Evolutionary conservation across 1,284 basidiomycete genomes (phyloP).

Genomic region (Ceraceosorus guamensis): DNA sequence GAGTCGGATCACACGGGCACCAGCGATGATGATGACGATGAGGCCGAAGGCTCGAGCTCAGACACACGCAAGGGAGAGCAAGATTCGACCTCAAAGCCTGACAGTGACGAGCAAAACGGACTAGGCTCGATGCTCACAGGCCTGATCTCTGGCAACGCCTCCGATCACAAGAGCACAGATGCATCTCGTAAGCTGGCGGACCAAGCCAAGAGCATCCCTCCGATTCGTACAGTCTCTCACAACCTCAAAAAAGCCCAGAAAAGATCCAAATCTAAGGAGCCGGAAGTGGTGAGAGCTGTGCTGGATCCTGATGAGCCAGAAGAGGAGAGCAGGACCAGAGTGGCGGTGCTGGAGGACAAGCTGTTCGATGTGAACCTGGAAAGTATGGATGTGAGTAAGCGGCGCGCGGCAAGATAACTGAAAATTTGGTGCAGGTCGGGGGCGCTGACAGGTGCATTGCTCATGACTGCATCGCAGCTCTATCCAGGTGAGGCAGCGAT

Average conservation of each 20-base stretch:
- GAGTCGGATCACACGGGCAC: too few species aligned
- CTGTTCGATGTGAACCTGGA: slow-evolving; percentile 44
- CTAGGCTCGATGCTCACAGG: neutral
- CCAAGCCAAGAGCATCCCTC: neutral
- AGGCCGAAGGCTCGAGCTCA: neutral
- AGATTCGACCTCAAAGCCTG: too few species aligned
- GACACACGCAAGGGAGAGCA: neutral
- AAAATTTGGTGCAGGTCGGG: neutral
- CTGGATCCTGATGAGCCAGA: slow-evolving; percentile 40
- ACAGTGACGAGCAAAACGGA: too few species aligned
- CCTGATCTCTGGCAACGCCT: neutral
- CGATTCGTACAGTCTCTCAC: too few species aligned
- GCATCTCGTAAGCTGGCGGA: neutral
- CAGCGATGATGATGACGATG: neutral
- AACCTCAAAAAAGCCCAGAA: too few species aligned
- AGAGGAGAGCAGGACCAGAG: slow-evolving; percentile 18
- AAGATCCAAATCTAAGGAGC: too few species aligned
- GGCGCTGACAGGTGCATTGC: neutral
- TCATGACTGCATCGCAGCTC: slow-evolving; percentile 12
- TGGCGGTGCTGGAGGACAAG: slow-evolving; percentile 43
- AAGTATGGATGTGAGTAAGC: slow-evolving; percentile 21
- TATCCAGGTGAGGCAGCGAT: slow-evolving; percentile 23
- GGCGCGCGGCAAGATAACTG: too few species aligned
- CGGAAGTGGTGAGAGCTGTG: neutral
- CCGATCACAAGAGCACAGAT: neutral